phyloP scores from a whole-genome alignment of 352 stramenopile genomes.

The Globisporangium sylvaticum region DNA sequence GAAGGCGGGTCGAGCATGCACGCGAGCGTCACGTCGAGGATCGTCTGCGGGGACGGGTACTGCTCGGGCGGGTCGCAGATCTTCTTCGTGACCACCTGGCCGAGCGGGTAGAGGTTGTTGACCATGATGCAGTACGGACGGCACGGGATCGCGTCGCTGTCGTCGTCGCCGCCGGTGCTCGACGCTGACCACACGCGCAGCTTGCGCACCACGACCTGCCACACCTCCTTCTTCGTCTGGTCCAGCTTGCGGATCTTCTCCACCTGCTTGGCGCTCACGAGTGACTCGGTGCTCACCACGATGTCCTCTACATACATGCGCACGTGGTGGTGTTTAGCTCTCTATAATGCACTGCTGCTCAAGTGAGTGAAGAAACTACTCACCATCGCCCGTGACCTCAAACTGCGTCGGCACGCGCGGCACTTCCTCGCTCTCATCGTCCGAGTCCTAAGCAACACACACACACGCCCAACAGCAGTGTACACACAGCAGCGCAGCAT shows the following conservation, averaged over 20 bases:
- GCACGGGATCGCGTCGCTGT: constrained; percentile 59
- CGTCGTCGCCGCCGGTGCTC: constrained; percentile 39
- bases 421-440: constrained; percentile 39
- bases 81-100: constrained; percentile 84
- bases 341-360: no score
- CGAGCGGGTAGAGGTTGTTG: constrained; percentile 84
- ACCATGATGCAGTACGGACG: constrained; percentile 84
- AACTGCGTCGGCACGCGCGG: constrained; percentile 75
- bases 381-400: constrained; percentile 76
- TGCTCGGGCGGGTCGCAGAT: constrained; percentile 79
- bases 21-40: constrained; percentile 70
- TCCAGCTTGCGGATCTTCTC: constrained; percentile 71
- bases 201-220: constrained; percentile 84
- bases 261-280: constrained; percentile 51
- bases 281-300: constrained; percentile 69
- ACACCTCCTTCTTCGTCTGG: constrained; percentile 80
- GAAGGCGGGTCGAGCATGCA: constrained; percentile 75
- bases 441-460: constrained; percentile 30
- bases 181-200: constrained; percentile 86
- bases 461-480: background rate
- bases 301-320: constrained; percentile 49
- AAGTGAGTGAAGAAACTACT: constrained; percentile 8
- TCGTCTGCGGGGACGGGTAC: constrained; percentile 62
- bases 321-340: background rate
- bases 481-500: background rate